Conservation (phyloP, 768 basidiomycete genomes). For the Gelatoporia subvermispora region DNA sequence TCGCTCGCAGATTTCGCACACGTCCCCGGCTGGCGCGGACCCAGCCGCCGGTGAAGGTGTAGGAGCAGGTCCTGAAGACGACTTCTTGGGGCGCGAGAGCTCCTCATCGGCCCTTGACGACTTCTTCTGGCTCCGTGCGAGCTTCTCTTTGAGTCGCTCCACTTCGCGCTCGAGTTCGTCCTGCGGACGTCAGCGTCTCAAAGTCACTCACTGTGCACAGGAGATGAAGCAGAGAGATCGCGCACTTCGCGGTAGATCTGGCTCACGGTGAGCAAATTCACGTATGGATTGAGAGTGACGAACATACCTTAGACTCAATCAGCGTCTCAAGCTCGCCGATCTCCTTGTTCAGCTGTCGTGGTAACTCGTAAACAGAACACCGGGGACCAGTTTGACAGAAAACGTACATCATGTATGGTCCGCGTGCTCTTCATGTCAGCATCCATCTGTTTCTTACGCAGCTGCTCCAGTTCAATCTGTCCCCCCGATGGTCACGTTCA, state of each 20-base stretch:
- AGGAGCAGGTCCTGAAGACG: slow-evolving; percentile 2
- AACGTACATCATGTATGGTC: slow-evolving; percentile 58
- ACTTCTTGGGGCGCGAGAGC: slow-evolving; percentile 16
- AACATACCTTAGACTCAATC: slow-evolving; percentile 83
- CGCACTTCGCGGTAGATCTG: slow-evolving; percentile 81
- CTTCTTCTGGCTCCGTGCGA: slow-evolving; percentile 56
- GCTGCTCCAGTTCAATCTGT: slow-evolving; percentile 63
- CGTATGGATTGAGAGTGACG: not conserved
- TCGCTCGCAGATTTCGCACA: slow-evolving; percentile 85
- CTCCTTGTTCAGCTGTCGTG: slow-evolving; percentile 76
- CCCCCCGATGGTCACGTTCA: not conserved
- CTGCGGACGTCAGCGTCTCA: slow-evolving; percentile 27
- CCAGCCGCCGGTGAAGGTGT: slow-evolving; percentile 14
- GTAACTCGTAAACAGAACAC: slow-evolving; percentile 6
- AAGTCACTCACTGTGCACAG: not conserved
- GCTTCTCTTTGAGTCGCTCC: slow-evolving; percentile 68
- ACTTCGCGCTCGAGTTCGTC: slow-evolving; percentile 87
- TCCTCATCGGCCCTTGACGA: slow-evolving; percentile 44
- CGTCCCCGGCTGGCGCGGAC: slow-evolving; percentile 26
- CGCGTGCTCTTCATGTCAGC: slow-evolving; percentile 73
- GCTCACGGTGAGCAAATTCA: not conserved
- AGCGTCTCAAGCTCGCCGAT: slow-evolving; percentile 88
- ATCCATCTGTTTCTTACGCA: slow-evolving; percentile 65
- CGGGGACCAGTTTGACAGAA: not conserved
- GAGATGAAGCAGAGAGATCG: not conserved